Conservation (phyloP, 495 filamentous ascomycete species). For the Cladorrhinum samala region DNA sequence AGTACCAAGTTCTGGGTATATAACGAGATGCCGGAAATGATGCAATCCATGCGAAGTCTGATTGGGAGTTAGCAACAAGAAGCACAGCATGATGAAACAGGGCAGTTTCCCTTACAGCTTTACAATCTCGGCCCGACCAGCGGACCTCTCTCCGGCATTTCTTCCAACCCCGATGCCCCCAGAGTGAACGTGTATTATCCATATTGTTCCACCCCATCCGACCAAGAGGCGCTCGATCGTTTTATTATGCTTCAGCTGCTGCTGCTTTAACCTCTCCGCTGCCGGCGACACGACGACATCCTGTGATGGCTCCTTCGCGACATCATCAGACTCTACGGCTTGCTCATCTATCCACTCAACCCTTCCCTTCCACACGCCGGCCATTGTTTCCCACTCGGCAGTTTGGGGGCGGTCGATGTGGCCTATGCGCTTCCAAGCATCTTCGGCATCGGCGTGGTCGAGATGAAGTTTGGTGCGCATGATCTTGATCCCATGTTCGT, state of each 20-base stretch:
- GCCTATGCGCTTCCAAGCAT: constrained; percentile 92
- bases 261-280: constrained; percentile 40
- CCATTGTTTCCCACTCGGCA: constrained; percentile 88
- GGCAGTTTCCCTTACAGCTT: constrained; percentile 66
- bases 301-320: constrained; percentile 31
- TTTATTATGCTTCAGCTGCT: constrained; percentile 37
- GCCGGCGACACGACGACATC: constrained; percentile 34
- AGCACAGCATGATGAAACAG: neutral
- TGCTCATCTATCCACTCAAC: constrained; percentile 88
- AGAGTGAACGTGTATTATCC: constrained; percentile 87
- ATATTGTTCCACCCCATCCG: constrained; percentile 92
- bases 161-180: constrained; percentile 63
- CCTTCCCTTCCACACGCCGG: constrained; percentile 83
- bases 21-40: constrained; percentile 92
- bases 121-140: constrained; percentile 78
- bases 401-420: constrained; percentile 80
- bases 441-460: constrained; percentile 67
- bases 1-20: constrained; percentile 89
- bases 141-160: constrained; percentile 61
- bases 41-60: constrained; percentile 90
- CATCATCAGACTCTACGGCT: constrained; percentile 54
- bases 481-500: constrained; percentile 93
- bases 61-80: neutral
- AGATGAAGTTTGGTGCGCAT: constrained; percentile 87
- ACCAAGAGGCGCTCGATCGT: constrained; percentile 74